Base-by-base conservation (phyloP, 1,139 yeast species). In the Yamadazyma conglobata region DNA sequence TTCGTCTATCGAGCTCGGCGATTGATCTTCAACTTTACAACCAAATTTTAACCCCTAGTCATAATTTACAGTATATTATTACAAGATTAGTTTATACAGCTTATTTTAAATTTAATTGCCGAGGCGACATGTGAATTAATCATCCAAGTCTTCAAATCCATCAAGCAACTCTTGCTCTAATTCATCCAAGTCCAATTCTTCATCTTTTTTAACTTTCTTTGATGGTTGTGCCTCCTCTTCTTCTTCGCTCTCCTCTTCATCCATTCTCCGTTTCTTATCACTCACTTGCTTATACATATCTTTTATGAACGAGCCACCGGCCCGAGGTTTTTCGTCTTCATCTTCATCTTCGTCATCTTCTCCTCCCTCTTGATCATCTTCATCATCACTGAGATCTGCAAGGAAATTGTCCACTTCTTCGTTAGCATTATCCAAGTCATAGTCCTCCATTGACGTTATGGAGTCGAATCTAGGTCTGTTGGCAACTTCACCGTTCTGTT, bases 351-450 rank as follows among this genome's bases (percentile, higher is more conserved):
- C 54, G 4, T 45, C 53, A 2, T 45, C 57, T 27, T 41, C 70
- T 42, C 34, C 67, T 37, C 47, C 64, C 42, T 52, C 59, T 2
- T 52, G 65, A 1, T 52, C 68, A 10, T 62, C 73, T 9, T 65
- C 73, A 17, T 64, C 79, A 6, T 70, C 79, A 32, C 73, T 68
- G 26, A 70, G 61, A 19, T 70, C 77, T 0, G 79, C 80, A 43
- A 76, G 56, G 47, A 77, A 77, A 37, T 75, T 81, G 35, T 73
- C 78, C 32, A 77, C 76, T 44, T 77, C 83, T 36, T 71, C 73
- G 39, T 71, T 73, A 15, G 78, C 75, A 22, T 72, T 78, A 28
- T 67, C 74, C 54, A 76, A 69, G 38, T 75, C 70, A 39, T 65
- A 66, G 27, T 58, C 67, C 34, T 62, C 68, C 24, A 63, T 44